These are phyloP conservation scores for Penicillium maclennaniae DNA, from an alignment of 495 filamentous ascomycete species.

Conservation along the genomic window DNA sequence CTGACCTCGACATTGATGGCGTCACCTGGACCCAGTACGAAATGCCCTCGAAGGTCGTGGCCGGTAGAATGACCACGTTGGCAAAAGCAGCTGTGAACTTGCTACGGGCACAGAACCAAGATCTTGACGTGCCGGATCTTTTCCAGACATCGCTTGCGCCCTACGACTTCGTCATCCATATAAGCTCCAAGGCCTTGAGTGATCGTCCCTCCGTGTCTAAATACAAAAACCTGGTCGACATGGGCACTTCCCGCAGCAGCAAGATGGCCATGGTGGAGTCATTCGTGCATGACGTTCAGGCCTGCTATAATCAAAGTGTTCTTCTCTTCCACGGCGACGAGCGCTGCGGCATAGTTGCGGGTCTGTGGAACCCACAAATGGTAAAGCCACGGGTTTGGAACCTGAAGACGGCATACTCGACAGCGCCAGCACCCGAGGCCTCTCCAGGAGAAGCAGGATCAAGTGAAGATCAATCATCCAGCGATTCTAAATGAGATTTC, in stretches of 20 bases:
- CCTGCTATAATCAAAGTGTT: constrained; percentile 57
- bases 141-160: constrained; percentile 67
- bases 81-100: constrained; percentile 66
- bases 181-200: constrained; percentile 48
- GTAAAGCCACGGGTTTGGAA: constrained; percentile 54
- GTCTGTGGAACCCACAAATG: constrained; percentile 75
- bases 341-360: constrained; percentile 59
- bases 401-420: constrained; percentile 64
- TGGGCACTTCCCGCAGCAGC: constrained; percentile 7
- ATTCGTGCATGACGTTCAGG: constrained; percentile 58
- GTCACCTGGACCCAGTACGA: constrained; percentile 71
- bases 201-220: constrained; percentile 29
- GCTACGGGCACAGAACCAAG: constrained; percentile 52
- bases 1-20: constrained; percentile 71
- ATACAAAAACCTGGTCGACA: constrained; percentile 68
- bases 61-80: constrained; percentile 74
- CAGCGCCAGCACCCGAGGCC: constrained; percentile 45
- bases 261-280: constrained; percentile 41
- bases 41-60: constrained; percentile 74
- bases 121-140: constrained; percentile 56
- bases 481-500: constrained; percentile 79
- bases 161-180: constrained; percentile 79
- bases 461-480: constrained; percentile 64
- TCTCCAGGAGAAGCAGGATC: constrained; percentile 19
- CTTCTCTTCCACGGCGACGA: constrained; percentile 69